A percentile compares a stretch with the other conserved stretches of the same genome.
These are phyloP conservation scores for Penicillium riverlandense DNA, from an alignment of 495 filamentous ascomycete genomes.

Conservation along the genomic window DNA sequence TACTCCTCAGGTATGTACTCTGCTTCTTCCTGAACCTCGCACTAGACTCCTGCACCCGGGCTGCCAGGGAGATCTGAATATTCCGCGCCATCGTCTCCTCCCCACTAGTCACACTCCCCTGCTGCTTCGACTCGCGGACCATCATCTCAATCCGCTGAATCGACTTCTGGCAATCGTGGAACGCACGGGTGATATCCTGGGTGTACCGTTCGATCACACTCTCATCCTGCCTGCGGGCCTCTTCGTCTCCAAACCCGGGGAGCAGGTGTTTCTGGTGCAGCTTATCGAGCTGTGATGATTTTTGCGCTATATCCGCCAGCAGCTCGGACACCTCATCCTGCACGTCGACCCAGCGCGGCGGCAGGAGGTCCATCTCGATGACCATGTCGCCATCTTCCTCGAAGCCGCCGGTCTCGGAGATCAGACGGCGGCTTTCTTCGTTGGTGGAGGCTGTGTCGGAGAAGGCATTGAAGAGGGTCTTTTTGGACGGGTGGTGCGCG, in stretches of 20 bases:
- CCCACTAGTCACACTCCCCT: conserved; percentile 60
- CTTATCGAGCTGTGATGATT: conserved; percentile 78
- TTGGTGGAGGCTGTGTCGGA: conserved; percentile 51
- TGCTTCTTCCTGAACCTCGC: conserved; percentile 93
- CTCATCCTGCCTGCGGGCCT: conserved; percentile 75
- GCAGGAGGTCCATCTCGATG: conserved; percentile 97
- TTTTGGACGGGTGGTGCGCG: conserved; percentile 86
- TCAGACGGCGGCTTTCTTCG: conserved; percentile 80
- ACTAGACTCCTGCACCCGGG: conserved; percentile 86
- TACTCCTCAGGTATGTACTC: conserved; percentile 92
- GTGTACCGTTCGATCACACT: conserved; percentile 84
- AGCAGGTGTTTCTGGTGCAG: conserved; percentile 95
- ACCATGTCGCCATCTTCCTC: conserved; percentile 88
- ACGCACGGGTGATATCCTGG: conserved; percentile 77
- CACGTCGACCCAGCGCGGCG: conserved; percentile 91
- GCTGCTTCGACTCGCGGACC: conserved; percentile 64
- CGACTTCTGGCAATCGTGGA: conserved; percentile 81
- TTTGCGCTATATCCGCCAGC: conserved; percentile 71
- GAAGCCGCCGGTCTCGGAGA: conserved; percentile 63
- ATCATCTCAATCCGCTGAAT: conserved; percentile 83
- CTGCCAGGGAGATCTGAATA: conserved; percentile 82
- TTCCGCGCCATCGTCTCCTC: conserved; percentile 96
- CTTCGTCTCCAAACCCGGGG: conserved; percentile 94
- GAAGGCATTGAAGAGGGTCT: conserved; percentile 72
- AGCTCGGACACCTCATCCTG: conserved; percentile 87